A percentile compares a stretch with the other conserved stretches of the same genome.
phyloP scores from a whole-genome alignment of 2,329 filamentous ascomycete species.

The Dryadomyces quercus-mongolicae region DNA sequence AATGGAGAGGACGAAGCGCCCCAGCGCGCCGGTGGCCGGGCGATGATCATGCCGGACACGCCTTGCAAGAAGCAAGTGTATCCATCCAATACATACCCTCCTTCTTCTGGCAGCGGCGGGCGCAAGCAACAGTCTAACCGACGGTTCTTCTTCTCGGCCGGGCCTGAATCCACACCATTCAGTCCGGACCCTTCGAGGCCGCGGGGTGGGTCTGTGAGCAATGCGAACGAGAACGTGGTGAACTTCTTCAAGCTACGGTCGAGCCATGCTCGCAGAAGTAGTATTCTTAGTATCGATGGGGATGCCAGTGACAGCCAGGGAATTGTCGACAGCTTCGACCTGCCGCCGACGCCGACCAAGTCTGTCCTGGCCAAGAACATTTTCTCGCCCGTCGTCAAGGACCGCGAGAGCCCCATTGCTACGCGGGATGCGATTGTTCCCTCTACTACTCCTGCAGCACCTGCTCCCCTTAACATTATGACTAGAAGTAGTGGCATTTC shows the following conservation, averaged over 20 bases:
- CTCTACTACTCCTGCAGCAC: slow-evolving; percentile 1
- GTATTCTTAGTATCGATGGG: slow-evolving; percentile 70
- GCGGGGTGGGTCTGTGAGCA: slow-evolving; percentile 25
- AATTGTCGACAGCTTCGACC: slow-evolving; percentile 45
- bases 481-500: background rate
- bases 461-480: background rate
- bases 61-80: slow-evolving; percentile 81
- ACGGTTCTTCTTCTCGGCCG: slow-evolving; percentile 53
- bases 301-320: slow-evolving; percentile 36
- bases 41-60: slow-evolving; percentile 76
- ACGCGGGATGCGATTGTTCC: slow-evolving; percentile 4
- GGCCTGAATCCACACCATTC: slow-evolving; percentile 66
- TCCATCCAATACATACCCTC: slow-evolving; percentile 55
- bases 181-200: slow-evolving; percentile 37
- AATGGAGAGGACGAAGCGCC: slow-evolving; percentile 56
- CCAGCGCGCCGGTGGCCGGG: slow-evolving; percentile 33
- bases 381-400: slow-evolving; percentile 12
- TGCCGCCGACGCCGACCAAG: slow-evolving; percentile 95
- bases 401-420: slow-evolving; percentile 11
- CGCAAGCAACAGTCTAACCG: slow-evolving; percentile 43
- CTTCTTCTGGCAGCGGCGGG: slow-evolving; percentile 45
- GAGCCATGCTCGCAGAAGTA: slow-evolving; percentile 42
- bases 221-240: slow-evolving; percentile 28
- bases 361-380: slow-evolving; percentile 27
- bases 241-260: slow-evolving; percentile 51